These are phyloP conservation scores for Candida glaebosa DNA, from an alignment of 805 yeast genomes.

Conservation along the genomic window DNA sequence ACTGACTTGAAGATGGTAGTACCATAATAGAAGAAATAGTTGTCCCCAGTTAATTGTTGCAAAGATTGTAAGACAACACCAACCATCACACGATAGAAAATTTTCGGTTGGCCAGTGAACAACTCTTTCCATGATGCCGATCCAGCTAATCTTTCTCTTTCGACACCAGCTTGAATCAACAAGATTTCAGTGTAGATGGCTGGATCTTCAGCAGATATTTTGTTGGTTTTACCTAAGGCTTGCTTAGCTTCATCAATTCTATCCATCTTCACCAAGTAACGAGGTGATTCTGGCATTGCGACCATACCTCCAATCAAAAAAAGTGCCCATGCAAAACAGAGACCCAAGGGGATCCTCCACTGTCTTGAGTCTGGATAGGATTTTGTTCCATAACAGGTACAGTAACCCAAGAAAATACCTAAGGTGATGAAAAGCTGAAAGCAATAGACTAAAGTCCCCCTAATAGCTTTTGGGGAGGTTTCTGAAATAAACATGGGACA, in stretches of 20 bases:
- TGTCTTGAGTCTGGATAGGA: conserved; percentile 43
- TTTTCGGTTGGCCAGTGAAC: conserved; percentile 61
- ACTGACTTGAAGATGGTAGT: conserved; percentile 53
- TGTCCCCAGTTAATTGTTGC: conserved; percentile 61
- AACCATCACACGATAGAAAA: conserved; percentile 50
- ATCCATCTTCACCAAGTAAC: conserved; percentile 52
- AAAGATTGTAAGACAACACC: conserved; percentile 59
- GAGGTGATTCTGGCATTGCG: conserved; percentile 68
- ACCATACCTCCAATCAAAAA: conserved; percentile 49
- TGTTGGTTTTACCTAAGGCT: conserved; percentile 58
- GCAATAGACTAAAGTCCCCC: conserved; percentile 69
- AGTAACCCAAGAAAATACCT: conserved; percentile 70
- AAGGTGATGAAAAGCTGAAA: conserved; percentile 68
- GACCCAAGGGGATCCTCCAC: conserved; percentile 67
- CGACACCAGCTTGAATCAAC: conserved; percentile 56
- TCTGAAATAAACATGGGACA: conserved; percentile 68
- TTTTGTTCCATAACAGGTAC: conserved; percentile 64
- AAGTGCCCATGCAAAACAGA: conserved; percentile 52
- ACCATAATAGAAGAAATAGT: conserved; percentile 61
- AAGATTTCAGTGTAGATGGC: conserved; percentile 53
- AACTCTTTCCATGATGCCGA: conserved; percentile 63
- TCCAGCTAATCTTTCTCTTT: conserved; percentile 60
- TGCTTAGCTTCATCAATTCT: conserved; percentile 50
- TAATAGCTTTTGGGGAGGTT: conserved; percentile 62
- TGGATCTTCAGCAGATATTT: conserved; percentile 49